Base-by-base conservation (phyloP, 768 basidiomycete genomes). In the Auriscalpium vulgare region DNA sequence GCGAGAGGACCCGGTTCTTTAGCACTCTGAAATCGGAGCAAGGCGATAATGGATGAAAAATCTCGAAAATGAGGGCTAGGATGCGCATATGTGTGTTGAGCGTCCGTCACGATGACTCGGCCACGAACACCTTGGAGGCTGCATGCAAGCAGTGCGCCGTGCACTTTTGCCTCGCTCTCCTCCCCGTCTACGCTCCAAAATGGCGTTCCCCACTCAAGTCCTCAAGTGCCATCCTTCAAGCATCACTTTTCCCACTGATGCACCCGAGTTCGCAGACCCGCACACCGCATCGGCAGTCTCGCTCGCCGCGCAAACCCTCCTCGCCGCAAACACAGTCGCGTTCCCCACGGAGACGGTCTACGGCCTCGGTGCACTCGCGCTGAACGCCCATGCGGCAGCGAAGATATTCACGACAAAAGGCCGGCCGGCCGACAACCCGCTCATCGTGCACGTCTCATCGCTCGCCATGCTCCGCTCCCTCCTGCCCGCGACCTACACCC, bases 261-360 rank as follows among this genome's bases (percentile, higher is more conserved):
- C 67, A 16, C 84, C 86, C 0, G 63, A 65, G 9, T 72, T 89
- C 51, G 65, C 77, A 8, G 81, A 76, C 37, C 63, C 69, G 19
- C 74, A 78, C 53, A 85, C 88, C 6, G 68, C 72, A 17, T 66
- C 73, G 23, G 78, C 85, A 17, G 72, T 92, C 58, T 66, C 75
- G 50, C 64, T 67, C 17, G 91, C 89, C 0, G 72, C 83, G 7
- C 72, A 75, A 55, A 75, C 79, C 55, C 77, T 89, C 8, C 69
- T 76, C 47, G 62, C 77, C 37, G 71, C 71, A 21, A 74, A 81
- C 56, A 76, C 81, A 19, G 87, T 98, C 54, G 95, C 87, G 0
- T 90, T 99, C 67, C 95, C 97, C 0, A 97, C 97, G 35, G 97
- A 99, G 71, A 98, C 97, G 0, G 97, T 99, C 10, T 99, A 98